phyloP scores from a whole-genome alignment of 169 alveolate genomes.

The Plasmodium blacklocki region DNA sequence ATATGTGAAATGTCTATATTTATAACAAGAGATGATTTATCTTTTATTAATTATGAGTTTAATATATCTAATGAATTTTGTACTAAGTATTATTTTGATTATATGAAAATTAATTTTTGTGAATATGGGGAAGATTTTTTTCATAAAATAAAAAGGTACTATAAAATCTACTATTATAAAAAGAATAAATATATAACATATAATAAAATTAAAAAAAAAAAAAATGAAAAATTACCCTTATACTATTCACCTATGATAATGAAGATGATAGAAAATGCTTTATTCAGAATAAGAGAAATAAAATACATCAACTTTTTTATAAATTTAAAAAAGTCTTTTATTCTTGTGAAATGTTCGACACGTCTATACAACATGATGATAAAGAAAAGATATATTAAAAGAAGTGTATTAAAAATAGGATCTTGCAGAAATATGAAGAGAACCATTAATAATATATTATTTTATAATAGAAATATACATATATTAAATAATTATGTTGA shows the following conservation, averaged over 20 bases:
- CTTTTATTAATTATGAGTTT: conserved; percentile 66
- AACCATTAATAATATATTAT: neutral
- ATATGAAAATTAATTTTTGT: conserved; percentile 49
- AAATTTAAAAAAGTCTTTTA: conserved; percentile 4
- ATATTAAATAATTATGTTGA: neutral
- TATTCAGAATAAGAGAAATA: neutral
- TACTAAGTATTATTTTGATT: conserved; percentile 11
- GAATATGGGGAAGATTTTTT: conserved; percentile 67
- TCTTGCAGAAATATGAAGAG: conserved; percentile 4
- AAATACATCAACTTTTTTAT: neutral
- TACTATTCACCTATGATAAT: neutral
- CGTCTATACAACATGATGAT: conserved; percentile 15
- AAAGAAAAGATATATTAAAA: conserved; percentile 7
- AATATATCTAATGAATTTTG: neutral
- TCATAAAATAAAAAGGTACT: conserved; percentile 28
- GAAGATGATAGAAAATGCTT: neutral
- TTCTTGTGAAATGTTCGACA: conserved; percentile 39
- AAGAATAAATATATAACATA: neutral
- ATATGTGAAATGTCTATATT: conserved; percentile 60
- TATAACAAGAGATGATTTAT: conserved; percentile 52
- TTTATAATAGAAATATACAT: too few species aligned
- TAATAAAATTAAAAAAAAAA: neutral
- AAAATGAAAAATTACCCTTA: neutral
- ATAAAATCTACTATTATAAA: neutral
- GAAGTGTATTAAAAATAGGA: conserved; percentile 16